These are phyloP conservation scores for Hypoxylon sp. DNA, from an alignment of 2,329 filamentous ascomycete genomes.

Conservation along the genomic window DNA sequence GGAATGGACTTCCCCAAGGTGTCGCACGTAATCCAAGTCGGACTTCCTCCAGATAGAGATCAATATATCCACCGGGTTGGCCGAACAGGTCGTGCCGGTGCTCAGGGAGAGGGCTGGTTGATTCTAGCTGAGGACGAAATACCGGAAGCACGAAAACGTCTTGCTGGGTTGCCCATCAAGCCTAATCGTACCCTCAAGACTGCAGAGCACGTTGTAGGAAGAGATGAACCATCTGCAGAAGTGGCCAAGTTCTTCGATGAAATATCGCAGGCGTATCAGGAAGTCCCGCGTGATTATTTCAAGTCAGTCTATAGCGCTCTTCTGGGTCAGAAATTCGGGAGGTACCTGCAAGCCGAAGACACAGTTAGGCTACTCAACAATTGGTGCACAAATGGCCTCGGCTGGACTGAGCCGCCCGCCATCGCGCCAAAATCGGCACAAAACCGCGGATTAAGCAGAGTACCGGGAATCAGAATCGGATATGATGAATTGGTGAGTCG, in stretches of 20 bases:
- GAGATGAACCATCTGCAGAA: conserved; percentile 56
- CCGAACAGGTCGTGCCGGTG: conserved; percentile 81
- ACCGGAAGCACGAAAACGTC: conserved; percentile 60
- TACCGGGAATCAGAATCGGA: conserved; percentile 50
- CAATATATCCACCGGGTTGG: conserved; percentile 83
- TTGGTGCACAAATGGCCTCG: conserved; percentile 66
- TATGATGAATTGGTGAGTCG: conserved; percentile 25
- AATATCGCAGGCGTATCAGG: conserved; percentile 58
- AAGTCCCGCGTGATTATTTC: conserved; percentile 59
- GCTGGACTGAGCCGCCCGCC: conserved; percentile 63
- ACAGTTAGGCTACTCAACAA: conserved; percentile 66
- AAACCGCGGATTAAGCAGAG: conserved; percentile 45
- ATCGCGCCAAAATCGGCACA: conserved; percentile 48
- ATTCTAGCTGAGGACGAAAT: conserved; percentile 70
- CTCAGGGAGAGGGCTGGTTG: conserved; percentile 78
- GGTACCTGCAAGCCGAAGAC: conserved; percentile 52
- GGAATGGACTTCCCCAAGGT: conserved; percentile 88
- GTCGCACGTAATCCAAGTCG: conserved; percentile 82
- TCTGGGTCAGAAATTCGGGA: conserved; percentile 64
- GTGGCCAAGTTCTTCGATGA: conserved; percentile 57
- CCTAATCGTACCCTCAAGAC: conserved; percentile 65
- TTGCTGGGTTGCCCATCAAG: conserved; percentile 72
- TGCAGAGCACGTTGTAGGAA: conserved; percentile 66
- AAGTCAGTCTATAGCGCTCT: conserved; percentile 67
- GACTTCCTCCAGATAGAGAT: conserved; percentile 73